Percentiles rank a stretch among this genome's conserved stretches.
Conservation (phyloP, 1,139 yeast species). For the Saccharomyces uvarum region DNA sequence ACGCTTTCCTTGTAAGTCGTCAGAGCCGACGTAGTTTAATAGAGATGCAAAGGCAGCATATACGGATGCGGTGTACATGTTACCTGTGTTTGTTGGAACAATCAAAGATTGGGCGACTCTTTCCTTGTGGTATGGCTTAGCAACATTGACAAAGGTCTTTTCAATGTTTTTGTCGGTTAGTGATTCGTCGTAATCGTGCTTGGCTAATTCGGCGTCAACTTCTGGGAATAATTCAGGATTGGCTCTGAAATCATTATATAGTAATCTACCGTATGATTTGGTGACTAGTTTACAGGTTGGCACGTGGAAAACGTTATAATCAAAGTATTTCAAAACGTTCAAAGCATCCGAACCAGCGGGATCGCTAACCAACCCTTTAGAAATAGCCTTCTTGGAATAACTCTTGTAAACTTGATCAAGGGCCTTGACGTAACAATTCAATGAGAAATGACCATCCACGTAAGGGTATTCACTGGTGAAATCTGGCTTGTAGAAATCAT, state of each 20-base stretch:
- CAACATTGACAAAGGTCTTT: constrained; percentile 71
- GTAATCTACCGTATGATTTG: constrained; percentile 86
- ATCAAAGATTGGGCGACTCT: constrained; percentile 75
- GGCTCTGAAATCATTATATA: constrained; percentile 77
- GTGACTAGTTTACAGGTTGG: constrained; percentile 95
- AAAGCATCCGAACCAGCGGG: constrained; percentile 38
- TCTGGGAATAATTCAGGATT: constrained; percentile 59
- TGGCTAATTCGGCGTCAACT: constrained; percentile 47
- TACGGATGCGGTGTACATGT: constrained; percentile 94
- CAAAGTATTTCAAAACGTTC: constrained; percentile 66
- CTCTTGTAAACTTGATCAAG: constrained; percentile 77
- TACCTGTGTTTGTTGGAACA: constrained; percentile 96
- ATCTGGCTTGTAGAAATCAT: constrained; percentile 97
- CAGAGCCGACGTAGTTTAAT: constrained; percentile 66
- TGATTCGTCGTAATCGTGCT: constrained; percentile 66
- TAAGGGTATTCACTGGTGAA: constrained; percentile 94
- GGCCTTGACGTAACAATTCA: constrained; percentile 90
- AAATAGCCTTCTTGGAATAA: constrained; percentile 74
- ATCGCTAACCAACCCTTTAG: constrained; percentile 40
- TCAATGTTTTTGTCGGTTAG: constrained; percentile 75
- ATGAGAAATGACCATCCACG: constrained; percentile 95
- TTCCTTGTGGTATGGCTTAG: constrained; percentile 62
- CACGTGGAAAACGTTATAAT: constrained; percentile 94
- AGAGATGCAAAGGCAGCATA: constrained; percentile 84
- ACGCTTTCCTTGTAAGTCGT: constrained; percentile 70